These are phyloP conservation scores for Trametes gibbosa DNA, from an alignment of 768 basidiomycete genomes.

Conservation along the genomic window DNA sequence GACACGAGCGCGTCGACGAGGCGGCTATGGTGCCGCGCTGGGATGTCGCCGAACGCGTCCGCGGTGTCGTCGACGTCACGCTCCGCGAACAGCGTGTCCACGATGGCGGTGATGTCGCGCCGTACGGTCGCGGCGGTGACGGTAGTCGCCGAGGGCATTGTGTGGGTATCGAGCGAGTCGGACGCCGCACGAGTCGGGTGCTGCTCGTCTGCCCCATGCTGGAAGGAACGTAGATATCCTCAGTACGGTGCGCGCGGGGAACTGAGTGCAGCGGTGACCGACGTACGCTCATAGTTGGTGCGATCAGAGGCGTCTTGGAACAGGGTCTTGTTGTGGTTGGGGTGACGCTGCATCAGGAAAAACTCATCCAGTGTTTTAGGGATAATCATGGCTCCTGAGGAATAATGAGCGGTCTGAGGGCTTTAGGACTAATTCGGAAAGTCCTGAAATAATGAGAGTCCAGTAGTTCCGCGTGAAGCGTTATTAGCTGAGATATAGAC, in stretches of 20 bases:
- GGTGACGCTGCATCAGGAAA: constrained; percentile 8
- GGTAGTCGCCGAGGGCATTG: background rate
- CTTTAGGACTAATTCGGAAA: background rate
- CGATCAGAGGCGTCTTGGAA: too few relatives aligned
- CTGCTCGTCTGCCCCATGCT: too few relatives aligned
- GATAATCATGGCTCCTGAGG: background rate
- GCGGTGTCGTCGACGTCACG: background rate
- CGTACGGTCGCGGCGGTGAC: background rate
- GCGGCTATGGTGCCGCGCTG: background rate
- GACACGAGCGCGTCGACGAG: background rate
- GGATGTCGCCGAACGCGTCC: background rate
- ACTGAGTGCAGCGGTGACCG: too few relatives aligned
- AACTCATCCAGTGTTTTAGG: background rate
- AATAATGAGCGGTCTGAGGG: background rate
- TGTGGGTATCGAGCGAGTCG: too few relatives aligned
- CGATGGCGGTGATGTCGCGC: background rate
- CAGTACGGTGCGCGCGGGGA: too few relatives aligned
- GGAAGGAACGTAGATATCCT: too few relatives aligned
- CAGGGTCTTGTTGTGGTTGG: too few relatives aligned
- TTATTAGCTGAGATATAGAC: background rate
- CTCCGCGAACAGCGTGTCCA: background rate
- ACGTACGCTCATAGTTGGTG: too few relatives aligned
- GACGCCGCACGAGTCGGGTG: too few relatives aligned
- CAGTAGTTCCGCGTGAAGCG: background rate
- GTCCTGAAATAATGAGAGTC: background rate